phyloP scores from a whole-genome alignment of 345 rosid genomes.

The Salix udensis region DNA sequence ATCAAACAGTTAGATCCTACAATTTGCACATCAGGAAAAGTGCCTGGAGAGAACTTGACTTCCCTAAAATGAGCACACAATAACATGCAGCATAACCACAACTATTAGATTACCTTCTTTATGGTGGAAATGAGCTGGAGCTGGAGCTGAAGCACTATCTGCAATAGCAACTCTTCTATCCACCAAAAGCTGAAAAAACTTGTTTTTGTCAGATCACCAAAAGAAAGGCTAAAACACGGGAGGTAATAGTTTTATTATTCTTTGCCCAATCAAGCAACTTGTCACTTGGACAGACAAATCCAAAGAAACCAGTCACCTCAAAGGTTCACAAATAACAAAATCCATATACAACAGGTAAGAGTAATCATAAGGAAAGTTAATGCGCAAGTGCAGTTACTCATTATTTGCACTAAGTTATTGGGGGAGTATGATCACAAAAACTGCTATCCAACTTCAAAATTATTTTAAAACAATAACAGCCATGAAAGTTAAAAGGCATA shows the following conservation, averaged over 20 bases:
- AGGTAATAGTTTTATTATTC: neutral
- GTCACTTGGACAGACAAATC: neutral
- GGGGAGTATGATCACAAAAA: neutral
- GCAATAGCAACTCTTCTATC: constrained; percentile 15
- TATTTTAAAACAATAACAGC: neutral
- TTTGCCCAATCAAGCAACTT: neutral
- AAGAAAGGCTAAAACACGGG: neutral
- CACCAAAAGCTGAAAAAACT: constrained; percentile 30
- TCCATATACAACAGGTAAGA: neutral
- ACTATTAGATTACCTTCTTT: constrained; percentile 40
- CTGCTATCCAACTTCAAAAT: neutral
- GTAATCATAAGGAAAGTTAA: neutral
- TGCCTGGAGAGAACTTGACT: neutral
- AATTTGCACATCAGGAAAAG: neutral
- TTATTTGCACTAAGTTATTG: neutral
- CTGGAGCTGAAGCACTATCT: constrained; percentile 26
- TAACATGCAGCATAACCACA: neutral
- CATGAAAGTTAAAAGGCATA: neutral
- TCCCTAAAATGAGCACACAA: neutral
- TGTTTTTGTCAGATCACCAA: neutral
- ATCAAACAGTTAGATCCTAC: neutral
- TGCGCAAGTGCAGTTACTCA: neutral
- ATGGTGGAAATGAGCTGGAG: constrained; percentile 38
- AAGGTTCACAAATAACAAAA: neutral
- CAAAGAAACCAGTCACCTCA: neutral